A percentile compares a stretch with the other conserved stretches of the same genome.
Evolutionary conservation across 306 rosid species (phyloP).

Genomic region (Begonia loranthoides): DNA sequence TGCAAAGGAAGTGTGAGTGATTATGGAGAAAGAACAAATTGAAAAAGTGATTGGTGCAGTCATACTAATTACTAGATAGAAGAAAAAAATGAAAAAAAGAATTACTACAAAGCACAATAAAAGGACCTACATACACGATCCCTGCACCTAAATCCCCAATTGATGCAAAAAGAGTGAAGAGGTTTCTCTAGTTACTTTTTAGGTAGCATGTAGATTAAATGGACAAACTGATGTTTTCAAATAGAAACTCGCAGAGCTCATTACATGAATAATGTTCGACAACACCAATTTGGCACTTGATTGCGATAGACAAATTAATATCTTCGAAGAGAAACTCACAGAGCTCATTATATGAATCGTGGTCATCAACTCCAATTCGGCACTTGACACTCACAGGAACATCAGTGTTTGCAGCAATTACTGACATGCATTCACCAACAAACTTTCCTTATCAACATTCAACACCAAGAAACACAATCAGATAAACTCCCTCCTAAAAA

Average conservation of each 20-base stretch:
- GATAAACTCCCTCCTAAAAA: background rate
- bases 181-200: background rate
- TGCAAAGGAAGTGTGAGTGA: too few relatives aligned
- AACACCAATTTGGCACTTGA: too few relatives aligned
- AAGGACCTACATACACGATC: background rate
- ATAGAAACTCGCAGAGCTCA: too few relatives aligned
- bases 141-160: background rate
- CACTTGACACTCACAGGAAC: constrained; percentile 74
- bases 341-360: constrained; percentile 87
- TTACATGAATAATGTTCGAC: too few relatives aligned
- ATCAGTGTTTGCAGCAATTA: constrained; percentile 63
- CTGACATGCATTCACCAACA: constrained; percentile 79
- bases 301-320: constrained; percentile 4
- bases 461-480: constrained; percentile 35
- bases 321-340: constrained; percentile 37
- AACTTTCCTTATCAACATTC: constrained; percentile 45
- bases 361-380: constrained; percentile 77
- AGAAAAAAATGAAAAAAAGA: too few relatives aligned
- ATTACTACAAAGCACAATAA: background rate
- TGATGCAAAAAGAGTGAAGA: background rate
- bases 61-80: too few relatives aligned
- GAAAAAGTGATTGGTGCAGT: too few relatives aligned
- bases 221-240: too few relatives aligned
- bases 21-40: too few relatives aligned
- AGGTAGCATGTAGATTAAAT: background rate